Percentiles rank a stretch among this genome's conserved stretches.
Evolutionary conservation across 106 monocot genomes (phyloP).

Genomic region (Allium fistulosum): DNA sequence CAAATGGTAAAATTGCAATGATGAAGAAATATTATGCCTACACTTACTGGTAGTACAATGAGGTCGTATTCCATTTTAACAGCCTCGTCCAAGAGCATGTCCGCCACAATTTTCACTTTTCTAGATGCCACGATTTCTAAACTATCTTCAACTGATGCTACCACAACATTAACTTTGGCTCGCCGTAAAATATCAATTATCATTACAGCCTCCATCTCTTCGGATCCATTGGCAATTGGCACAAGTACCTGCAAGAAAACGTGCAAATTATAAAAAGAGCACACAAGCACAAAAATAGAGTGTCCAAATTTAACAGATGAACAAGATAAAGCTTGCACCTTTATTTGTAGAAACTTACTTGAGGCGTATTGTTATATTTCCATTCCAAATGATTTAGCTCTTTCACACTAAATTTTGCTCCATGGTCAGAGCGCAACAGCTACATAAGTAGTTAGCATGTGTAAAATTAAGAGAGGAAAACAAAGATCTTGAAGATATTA

Average conservation of each 20-base stretch:
- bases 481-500: not conserved
- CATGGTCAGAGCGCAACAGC: conserved; percentile 67
- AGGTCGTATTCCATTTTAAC: conserved; percentile 57
- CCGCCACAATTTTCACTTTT: conserved; percentile 78
- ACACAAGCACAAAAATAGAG: not conserved
- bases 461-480: not conserved
- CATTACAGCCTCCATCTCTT: conserved; percentile 87
- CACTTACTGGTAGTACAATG: conserved; percentile 74
- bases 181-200: conserved; percentile 78
- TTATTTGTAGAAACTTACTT: conserved; percentile 30
- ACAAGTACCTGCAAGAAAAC: conserved; percentile 57
- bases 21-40: not conserved
- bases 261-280: not conserved
- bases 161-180: conserved; percentile 64
- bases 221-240: conserved; percentile 84
- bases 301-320: not conserved
- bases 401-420: conserved; percentile 45
- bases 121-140: conserved; percentile 85
- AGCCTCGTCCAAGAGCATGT: conserved; percentile 65
- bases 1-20: not conserved
- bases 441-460: conserved; percentile 10
- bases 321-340: not conserved
- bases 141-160: conserved; percentile 67
- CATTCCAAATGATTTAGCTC: conserved; percentile 68
- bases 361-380: conserved; percentile 52